Evolutionary conservation across 2,329 filamentous ascomycete genomes (phyloP).

Genomic region (Talaromyces sp.): DNA sequence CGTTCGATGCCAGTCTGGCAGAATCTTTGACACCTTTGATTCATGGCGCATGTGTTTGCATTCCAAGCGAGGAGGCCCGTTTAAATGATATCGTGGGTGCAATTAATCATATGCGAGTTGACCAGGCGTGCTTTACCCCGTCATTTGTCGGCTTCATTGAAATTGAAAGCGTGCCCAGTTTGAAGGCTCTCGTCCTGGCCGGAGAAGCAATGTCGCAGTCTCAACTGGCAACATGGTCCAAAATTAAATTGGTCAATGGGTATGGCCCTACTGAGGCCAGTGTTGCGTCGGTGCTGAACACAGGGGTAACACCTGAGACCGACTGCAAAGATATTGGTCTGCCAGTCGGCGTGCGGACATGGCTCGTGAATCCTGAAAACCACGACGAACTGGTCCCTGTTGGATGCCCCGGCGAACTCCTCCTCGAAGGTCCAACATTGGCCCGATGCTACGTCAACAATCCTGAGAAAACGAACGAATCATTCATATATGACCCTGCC

Average conservation of each 20-base stretch:
- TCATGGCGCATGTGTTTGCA: constrained; percentile 61
- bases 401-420: constrained; percentile 41
- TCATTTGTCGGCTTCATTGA: constrained; percentile 56
- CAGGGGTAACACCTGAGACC: constrained; percentile 31
- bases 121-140: constrained; percentile 62
- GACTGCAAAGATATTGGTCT: constrained; percentile 41
- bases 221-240: constrained; percentile 41
- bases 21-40: constrained; percentile 59
- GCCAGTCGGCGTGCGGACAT: constrained; percentile 37
- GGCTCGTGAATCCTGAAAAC: constrained; percentile 45
- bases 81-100: constrained; percentile 53
- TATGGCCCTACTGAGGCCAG: constrained; percentile 50
- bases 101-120: constrained; percentile 57
- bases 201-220: constrained; percentile 54
- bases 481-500: constrained; percentile 59
- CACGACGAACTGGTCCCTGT: constrained; percentile 47
- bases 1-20: constrained; percentile 58
- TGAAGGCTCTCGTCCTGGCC: constrained; percentile 48
- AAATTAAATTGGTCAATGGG: constrained; percentile 44
- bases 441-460: constrained; percentile 65
- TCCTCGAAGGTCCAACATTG: constrained; percentile 56
- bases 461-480: constrained; percentile 58
- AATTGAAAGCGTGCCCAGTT: constrained; percentile 45
- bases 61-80: constrained; percentile 56
- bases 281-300: constrained; percentile 39